Base-by-base conservation (phyloP, 163 green algal genomes). In the Scenedesmus sp. region DNA sequence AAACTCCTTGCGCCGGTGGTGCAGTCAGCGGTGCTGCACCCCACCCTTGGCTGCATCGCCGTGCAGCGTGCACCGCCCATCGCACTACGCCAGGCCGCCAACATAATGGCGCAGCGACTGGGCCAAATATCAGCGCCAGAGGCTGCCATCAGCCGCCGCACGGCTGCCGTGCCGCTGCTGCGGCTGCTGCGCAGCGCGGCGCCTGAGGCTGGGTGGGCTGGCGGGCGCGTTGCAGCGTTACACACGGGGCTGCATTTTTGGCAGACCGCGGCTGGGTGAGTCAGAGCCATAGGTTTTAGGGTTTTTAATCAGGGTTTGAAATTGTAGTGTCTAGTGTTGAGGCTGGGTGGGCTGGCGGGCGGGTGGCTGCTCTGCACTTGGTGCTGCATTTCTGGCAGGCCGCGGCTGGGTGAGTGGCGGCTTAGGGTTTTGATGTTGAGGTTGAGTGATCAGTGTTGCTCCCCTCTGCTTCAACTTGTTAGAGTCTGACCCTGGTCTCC, bases 231-330 rank as follows among this genome's bases (percentile, higher is more conserved):
- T 10, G 82, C 90, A 4, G 70, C 82, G 10, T 86, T 94, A 79
- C 94, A 96, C 87, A 95, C 92, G 12, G 76, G 70, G 34, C 88
- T 96, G 12, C 15, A 79, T 46, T 96, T 95, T 82, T 96, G 94
- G 94, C 88, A 89, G 74, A 46, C 83, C 2, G 87, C 84, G 13
- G 81, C 73, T 2, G 92, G 85, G 76, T 92, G 59, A 62, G 79
- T 73, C 55, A 16, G 7, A 26, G 90, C 55, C 10, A 10, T 3
- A 85, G 13, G 70, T 79, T 23, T 15, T 79, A 12, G 1, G 23
- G 23, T 52, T 23, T 79, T 23, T 46, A 46, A 46, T 46, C 34
- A 46, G 34, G 34, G 34, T 46, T 46, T 82, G 74, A 10, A 82
- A 9, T 13, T 52, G 70, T 52, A 18, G 67, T 3, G 20, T 18